Base-by-base conservation (phyloP, 805 yeast genomes). In the Nakazawaea wyomingensis region DNA sequence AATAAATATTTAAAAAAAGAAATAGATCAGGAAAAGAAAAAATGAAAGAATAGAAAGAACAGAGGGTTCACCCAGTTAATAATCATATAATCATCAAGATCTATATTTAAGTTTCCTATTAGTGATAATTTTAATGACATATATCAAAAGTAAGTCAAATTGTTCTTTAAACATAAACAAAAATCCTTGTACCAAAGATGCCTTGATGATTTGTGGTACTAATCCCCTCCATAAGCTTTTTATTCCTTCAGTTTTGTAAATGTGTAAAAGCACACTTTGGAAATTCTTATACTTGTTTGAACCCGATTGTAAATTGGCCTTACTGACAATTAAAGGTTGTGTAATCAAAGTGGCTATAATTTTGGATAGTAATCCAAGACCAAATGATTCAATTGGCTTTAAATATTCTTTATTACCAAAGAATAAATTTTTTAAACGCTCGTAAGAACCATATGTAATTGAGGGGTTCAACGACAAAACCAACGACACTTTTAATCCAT, bases 321-420 rank as follows among this genome's bases (percentile, higher is more conserved):
- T 87, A 11, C 95, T 80, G 1, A 86, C 85, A 55, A 87, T 87
- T 60, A 87, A 66, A 2, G 96, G 96, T 65, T 86, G 95, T 0
- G 96, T 86, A 3, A 78, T 71, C 10, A 86, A 36, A 0, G 96
- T 87, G 5, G 96, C 95, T 58, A 85, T 62, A 48, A 85, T 74
- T 65, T 87, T 87, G 41, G 93, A 82, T 33, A 84, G 48, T n/a
- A 89, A 86, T 4, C 96, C 96, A 13, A 85, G 63, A 28, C 77
- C 47, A 60, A 83, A 87, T 56, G 80, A 78, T 61, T 85, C 82
- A 39, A 69, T 62, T 2, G 89, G 83, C 7, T 74, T 67, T 48
- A 85, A 68, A 47, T 61, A 64, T 39, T 41, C 37, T 53, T 65
- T 62, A 47, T 54, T 50, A 35, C 65, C 64, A 62, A 63, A 78